Base-by-base conservation (phyloP, 139 green algal genomes). In the Edaphochlamys debaryana region DNA sequence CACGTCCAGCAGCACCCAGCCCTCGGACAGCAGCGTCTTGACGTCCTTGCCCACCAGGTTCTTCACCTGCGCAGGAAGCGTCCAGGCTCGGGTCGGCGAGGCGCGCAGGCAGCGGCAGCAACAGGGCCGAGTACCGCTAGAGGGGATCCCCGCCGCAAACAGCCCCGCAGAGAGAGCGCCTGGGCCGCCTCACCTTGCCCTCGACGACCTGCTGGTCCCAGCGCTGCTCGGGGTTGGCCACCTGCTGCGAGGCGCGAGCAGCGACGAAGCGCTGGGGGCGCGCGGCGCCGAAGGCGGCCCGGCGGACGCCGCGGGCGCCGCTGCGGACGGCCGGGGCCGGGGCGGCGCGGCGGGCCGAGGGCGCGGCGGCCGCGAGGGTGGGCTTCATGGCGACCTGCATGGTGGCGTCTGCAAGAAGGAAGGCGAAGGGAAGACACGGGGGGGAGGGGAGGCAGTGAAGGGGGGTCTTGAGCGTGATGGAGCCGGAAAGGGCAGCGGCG, bases 1-100 rank as follows among this genome's bases (percentile, higher is more conserved):
- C 36, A 98, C 94, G 85, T 98, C 96, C 60, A 98, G 92, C 48
- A 98, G 48, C 36, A 88, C 69, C 96, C 95, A 98, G 72, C 95
- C 95, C 23, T 98, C 91, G 52, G 94, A 69, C 69, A 95, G 79
- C 76, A 95, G 69, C 25, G 89, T 42, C 29, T 70, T 83, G 15
- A 87, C 79, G 56, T 92, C 86, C 38, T 84, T 84, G 37, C 87
- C 75, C 4, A 67, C 86, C 22, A 96, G 80, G 72, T 93, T 95
- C 69, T 86, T 84, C 25, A 96, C 94, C 70, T 87, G 64, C 7
- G 52, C 1, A 25, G 20, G 8, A 58, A 29, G n/a, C n/a, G n/a
- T n/a, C n/a, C n/a, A n/a, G n/a, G n/a, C n/a, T n/a, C n/a, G n/a
- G n/a, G n/a, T n/a, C n/a, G n/a, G n/a, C n/a, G n/a, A n/a, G n/a